Evolutionary conservation across 805 yeast genomes (phyloP).

Genomic region (Cyberlindnera amylophila): DNA sequence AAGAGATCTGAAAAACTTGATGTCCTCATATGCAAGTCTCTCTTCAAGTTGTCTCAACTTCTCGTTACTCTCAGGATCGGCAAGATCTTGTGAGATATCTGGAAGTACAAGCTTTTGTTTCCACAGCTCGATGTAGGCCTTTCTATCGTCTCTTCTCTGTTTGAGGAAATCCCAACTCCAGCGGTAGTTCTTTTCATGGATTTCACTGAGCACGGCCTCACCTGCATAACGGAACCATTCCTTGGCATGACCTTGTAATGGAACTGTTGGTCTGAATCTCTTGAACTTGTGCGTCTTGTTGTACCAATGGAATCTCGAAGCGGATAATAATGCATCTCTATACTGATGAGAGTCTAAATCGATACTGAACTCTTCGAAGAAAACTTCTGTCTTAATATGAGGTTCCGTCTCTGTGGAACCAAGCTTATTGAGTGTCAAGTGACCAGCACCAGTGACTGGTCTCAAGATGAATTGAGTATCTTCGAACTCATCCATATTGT

Average conservation of each 20-base stretch:
- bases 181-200: constrained; percentile 72
- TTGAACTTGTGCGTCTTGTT: constrained; percentile 72
- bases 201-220: constrained; percentile 67
- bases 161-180: constrained; percentile 89
- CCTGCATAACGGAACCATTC: constrained; percentile 86
- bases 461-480: constrained; percentile 56
- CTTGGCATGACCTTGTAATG: constrained; percentile 55
- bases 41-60: constrained; percentile 53
- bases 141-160: constrained; percentile 68
- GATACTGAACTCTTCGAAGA: constrained; percentile 86
- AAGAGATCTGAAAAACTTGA: constrained; percentile 78
- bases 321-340: constrained; percentile 72
- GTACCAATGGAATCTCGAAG: constrained; percentile 78
- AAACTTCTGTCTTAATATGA: constrained; percentile 68
- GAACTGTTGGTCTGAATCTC: constrained; percentile 58
- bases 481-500: constrained; percentile 30
- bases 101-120: constrained; percentile 45
- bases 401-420: constrained; percentile 69
- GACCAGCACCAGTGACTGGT: constrained; percentile 90
- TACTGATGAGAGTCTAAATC: constrained; percentile 84
- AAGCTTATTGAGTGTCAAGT: constrained; percentile 70
- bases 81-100: constrained; percentile 28
- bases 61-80: constrained; percentile 34
- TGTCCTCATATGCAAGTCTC: constrained; percentile 67
- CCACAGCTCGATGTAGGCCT: constrained; percentile 65